Evolutionary conservation across 2,329 filamentous ascomycete genomes (phyloP).

Genomic region (Gaeumannomyces sp.): DNA sequence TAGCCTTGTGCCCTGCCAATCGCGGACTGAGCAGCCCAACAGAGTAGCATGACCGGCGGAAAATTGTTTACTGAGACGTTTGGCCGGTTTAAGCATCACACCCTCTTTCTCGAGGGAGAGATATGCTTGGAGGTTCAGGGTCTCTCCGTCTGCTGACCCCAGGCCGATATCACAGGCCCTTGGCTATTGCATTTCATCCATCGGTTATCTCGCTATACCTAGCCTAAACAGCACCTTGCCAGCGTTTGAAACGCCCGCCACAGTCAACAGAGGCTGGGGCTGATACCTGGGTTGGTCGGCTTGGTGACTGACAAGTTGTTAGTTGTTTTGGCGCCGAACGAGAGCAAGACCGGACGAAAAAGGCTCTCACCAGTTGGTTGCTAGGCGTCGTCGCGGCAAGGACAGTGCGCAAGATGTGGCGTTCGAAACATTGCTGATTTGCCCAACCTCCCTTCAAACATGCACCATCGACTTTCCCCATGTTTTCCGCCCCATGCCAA

Average conservation of each 20-base stretch:
- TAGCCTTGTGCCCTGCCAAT: background rate
- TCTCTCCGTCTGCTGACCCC: background rate
- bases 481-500: background rate
- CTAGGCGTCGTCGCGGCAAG: no score
- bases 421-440: no score
- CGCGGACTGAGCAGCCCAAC: no score
- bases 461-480: background rate
- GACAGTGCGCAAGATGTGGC: no score
- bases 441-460: background rate
- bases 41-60: no score
- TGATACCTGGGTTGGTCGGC: background rate
- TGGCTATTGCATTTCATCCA: background rate
- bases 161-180: slow-evolving; percentile 1
- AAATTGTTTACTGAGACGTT: no score
- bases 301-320: background rate
- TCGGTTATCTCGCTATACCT: background rate
- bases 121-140: background rate
- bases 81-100: background rate
- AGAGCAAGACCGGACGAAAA: background rate
- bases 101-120: background rate
- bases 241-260: slow-evolving; percentile 4
- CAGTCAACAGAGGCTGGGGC: background rate
- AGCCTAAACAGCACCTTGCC: background rate
- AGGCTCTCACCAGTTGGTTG: background rate
- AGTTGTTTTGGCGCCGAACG: background rate